Evolutionary conservation across 2,329 filamentous ascomycete species (phyloP).

Genomic region (Talaromyces funiculosus): DNA sequence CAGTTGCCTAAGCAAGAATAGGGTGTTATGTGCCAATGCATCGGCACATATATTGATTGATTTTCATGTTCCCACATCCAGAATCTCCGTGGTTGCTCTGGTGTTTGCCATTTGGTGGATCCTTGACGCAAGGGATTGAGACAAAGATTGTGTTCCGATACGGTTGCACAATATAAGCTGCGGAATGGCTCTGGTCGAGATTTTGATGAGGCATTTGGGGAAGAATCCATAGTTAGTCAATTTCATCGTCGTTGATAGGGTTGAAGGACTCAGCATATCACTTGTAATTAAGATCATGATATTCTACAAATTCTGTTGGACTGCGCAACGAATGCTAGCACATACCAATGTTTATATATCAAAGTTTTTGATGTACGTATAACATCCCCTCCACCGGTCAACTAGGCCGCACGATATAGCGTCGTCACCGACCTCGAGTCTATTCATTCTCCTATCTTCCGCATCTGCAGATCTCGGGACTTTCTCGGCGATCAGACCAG

Average conservation of each 20-base stretch:
- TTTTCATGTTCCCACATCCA: neutral
- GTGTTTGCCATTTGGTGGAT: neutral
- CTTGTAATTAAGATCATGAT: neutral
- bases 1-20: neutral
- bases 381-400: neutral
- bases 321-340: neutral
- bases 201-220: neutral
- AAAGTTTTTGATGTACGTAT: neutral
- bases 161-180: neutral
- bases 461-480: neutral
- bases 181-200: neutral
- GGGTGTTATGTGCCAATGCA: neutral
- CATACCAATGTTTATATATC: neutral
- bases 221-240: neutral
- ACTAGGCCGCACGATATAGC: neutral
- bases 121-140: slow-evolving; percentile 4
- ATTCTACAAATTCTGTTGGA: too few species aligned
- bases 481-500: too few species aligned
- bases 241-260: neutral
- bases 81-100: slow-evolving; percentile 3
- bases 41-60: slow-evolving; percentile 6
- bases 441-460: neutral
- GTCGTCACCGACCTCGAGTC: neutral
- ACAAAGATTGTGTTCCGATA: neutral
- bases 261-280: neutral